These are phyloP conservation scores for Tetrahymena elliotti DNA, from an alignment of 73 alveolate species.

Conservation along the genomic window DNA sequence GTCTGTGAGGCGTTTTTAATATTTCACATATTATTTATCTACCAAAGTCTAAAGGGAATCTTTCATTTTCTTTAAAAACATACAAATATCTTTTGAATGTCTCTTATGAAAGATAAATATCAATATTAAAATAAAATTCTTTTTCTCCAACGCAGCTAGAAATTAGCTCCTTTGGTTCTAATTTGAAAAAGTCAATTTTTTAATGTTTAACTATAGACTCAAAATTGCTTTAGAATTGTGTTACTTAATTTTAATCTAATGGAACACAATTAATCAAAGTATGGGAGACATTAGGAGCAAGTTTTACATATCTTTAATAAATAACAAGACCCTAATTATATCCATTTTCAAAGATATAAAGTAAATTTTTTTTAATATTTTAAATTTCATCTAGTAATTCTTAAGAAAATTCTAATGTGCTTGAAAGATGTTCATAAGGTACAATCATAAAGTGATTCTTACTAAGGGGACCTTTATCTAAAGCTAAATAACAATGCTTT, in stretches of 20 bases:
- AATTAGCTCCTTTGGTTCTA: background rate
- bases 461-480: background rate
- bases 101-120: background rate
- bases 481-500: background rate
- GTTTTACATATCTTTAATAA: background rate
- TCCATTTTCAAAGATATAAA: background rate
- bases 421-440: background rate
- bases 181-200: background rate
- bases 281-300: background rate
- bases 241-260: background rate
- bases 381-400: background rate
- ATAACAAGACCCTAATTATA: background rate
- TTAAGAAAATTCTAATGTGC: background rate
- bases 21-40: background rate
- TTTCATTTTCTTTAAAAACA: background rate
- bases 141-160: background rate
- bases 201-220: background rate
- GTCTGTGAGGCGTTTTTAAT: background rate
- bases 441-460: background rate
- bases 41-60: background rate
- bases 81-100: background rate
- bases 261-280: background rate
- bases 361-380: background rate
- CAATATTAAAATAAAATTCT: background rate
- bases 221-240: background rate